Conservation (phyloP, 192 early-diverging fungal species). For the Linnemannia elongata region DNA sequence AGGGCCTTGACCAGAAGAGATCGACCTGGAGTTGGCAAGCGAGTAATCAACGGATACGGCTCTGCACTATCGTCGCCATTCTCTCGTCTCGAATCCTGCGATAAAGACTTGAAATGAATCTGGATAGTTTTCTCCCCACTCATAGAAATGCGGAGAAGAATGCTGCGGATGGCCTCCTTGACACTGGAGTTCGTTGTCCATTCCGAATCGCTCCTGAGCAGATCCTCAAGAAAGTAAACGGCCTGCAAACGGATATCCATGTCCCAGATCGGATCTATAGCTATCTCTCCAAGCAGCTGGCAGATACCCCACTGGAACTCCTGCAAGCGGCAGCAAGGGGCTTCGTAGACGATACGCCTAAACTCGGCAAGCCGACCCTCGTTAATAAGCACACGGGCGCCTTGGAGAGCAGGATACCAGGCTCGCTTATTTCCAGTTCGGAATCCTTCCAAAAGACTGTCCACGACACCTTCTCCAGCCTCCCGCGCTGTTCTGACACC, state of each 20-base stretch:
- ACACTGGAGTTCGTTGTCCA: slow-evolving; percentile 6
- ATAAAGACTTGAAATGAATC: not conserved
- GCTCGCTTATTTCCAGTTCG: not conserved
- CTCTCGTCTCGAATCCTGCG: not conserved
- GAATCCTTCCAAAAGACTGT: not conserved
- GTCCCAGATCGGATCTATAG: slow-evolving; percentile 22
- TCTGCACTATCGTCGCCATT: not conserved
- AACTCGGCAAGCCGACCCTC: slow-evolving; percentile 25
- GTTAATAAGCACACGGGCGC: slow-evolving; percentile 3
- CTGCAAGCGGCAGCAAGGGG: slow-evolving; percentile 7
- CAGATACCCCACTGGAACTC: slow-evolving; percentile 36
- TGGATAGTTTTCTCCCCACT: slow-evolving; percentile 3
- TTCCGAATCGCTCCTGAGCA: slow-evolving; percentile 9
- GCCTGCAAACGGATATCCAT: slow-evolving; percentile 2
- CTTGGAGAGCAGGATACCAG: slow-evolving; percentile 12
- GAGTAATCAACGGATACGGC: slow-evolving; percentile 20
- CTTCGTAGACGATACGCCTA: slow-evolving; percentile 16
- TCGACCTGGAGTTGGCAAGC: slow-evolving; percentile 9
- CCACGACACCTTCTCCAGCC: not conserved
- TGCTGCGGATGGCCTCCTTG: not conserved
- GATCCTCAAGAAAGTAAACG: slow-evolving; percentile 12
- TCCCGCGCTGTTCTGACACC: not conserved
- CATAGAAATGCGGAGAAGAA: slow-evolving; percentile 3
- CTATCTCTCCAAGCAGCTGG: slow-evolving; percentile 32
- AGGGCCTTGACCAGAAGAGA: slow-evolving; percentile 10